Percentiles rank a stretch among this genome's conserved stretches.
Conservation (phyloP, 1,284 basidiomycete species). For the Golubevia pallescens region DNA sequence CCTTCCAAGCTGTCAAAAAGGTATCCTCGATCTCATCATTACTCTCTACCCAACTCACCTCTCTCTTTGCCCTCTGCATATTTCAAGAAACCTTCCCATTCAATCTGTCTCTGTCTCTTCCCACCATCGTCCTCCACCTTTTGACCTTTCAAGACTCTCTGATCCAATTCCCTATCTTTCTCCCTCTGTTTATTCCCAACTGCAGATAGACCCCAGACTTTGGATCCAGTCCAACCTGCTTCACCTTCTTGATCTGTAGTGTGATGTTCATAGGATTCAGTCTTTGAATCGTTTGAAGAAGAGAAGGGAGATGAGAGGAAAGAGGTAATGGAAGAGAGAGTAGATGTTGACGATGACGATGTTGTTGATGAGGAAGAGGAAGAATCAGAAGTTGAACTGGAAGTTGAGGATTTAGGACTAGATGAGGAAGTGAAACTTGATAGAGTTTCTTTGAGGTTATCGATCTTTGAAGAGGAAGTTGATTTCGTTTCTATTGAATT, state of each 20-base stretch:
- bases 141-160: constrained; percentile 24
- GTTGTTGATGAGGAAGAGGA: neutral
- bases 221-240: constrained; percentile 57
- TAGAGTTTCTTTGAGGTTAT: constrained; percentile 6
- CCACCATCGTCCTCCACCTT: constrained; percentile 42
- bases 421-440: constrained; percentile 3
- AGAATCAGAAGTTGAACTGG: neutral
- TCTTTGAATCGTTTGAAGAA: neutral
- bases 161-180: constrained; percentile 25
- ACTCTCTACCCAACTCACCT: constrained; percentile 21
- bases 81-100: constrained; percentile 62
- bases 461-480: too few species aligned
- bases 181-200: constrained; percentile 38
- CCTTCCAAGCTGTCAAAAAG: too few species aligned
- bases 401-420: neutral
- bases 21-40: too few species aligned
- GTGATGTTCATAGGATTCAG: neutral
- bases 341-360: neutral
- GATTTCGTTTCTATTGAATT: too few species aligned
- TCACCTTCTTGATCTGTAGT: constrained; percentile 42
- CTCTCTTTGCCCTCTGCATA: constrained; percentile 62
- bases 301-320: neutral
- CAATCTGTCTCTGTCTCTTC: constrained; percentile 49
- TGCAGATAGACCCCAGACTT: constrained; percentile 58
- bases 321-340: neutral